phyloP scores from a whole-genome alignment of 2,329 filamentous ascomycete genomes.

The Ophiostoma novo-ulmi region DNA sequence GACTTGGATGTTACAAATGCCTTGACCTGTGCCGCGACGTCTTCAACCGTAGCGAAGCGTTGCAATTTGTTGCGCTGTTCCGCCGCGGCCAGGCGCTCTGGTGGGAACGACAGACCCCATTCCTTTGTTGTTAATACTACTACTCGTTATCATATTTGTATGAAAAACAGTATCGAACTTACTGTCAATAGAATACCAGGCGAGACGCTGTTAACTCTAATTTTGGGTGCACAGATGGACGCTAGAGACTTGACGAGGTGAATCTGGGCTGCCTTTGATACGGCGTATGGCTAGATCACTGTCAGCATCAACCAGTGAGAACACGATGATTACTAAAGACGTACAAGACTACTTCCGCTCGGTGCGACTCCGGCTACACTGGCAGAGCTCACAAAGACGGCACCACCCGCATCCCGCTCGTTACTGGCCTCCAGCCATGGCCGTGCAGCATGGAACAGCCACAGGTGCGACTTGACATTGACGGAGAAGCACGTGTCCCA shows the following conservation, averaged over 20 bases:
- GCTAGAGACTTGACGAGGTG: constrained; percentile 54
- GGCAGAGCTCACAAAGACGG: constrained; percentile 60
- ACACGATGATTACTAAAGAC: constrained; percentile 21
- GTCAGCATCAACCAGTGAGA: not conserved
- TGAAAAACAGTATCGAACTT: not conserved
- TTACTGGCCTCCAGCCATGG: constrained; percentile 51
- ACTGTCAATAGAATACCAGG: not conserved
- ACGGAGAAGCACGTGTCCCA: constrained; percentile 42
- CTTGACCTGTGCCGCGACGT: not conserved
- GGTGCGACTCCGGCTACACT: constrained; percentile 60
- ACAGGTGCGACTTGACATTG: constrained; percentile 15
- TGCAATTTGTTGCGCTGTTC: constrained; percentile 1
- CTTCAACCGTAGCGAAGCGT: not conserved
- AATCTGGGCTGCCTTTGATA: constrained; percentile 69
- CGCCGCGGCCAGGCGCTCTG: not conserved
- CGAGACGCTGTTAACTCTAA: not conserved
- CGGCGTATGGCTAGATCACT: constrained; percentile 57
- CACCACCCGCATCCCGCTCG: constrained; percentile 30
- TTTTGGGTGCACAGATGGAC: not conserved
- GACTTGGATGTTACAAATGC: not conserved
- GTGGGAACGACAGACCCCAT: not conserved
- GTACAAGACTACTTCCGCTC: constrained; percentile 55
- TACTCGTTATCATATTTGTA: not conserved
- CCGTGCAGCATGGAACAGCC: constrained; percentile 39
- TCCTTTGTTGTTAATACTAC: not conserved